Evolutionary conservation across 768 basidiomycete genomes (phyloP).

Genomic region (Panaeolus cyanescens): DNA sequence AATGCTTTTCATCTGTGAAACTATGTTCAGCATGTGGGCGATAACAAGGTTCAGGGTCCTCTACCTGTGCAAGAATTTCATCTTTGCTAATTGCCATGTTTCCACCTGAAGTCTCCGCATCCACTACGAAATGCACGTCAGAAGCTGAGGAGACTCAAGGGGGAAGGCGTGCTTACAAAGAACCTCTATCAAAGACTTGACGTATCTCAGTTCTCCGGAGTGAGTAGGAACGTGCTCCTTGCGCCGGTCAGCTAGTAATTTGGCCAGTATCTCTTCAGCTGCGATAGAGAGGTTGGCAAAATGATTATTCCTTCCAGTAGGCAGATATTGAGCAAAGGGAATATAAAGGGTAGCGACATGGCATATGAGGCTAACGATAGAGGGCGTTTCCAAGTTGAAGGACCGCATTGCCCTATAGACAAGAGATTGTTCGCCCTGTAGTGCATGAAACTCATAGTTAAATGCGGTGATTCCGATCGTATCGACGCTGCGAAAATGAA

Average conservation of each 20-base stretch:
- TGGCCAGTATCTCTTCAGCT: not conserved
- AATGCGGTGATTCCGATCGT: constrained; percentile 51
- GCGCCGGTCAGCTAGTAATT: not conserved
- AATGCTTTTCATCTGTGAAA: constrained; percentile 21
- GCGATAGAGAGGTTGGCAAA: not conserved
- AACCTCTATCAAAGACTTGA: not conserved
- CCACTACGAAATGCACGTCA: not conserved
- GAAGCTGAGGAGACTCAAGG: not conserved
- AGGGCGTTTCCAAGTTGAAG: constrained; percentile 21
- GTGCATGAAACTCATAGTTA: constrained; percentile 48
- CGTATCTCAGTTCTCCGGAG: not conserved
- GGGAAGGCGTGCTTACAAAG: not conserved
- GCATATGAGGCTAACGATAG: constrained; percentile 9
- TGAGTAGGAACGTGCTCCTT: not conserved
- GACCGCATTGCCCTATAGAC: constrained; percentile 32
- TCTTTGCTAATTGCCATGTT: not conserved
- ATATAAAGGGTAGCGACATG: constrained; percentile 23
- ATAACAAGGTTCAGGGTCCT: not conserved
- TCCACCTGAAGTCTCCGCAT: not conserved
- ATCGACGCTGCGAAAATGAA: constrained; percentile 40
- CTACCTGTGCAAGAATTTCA: not conserved
- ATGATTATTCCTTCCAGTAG: not conserved
- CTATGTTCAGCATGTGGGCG: not conserved
- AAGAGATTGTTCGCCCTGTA: constrained; percentile 38
- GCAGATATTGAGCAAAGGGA: constrained; percentile 21